Conservation (phyloP, 2,329 filamentous ascomycete species). For the Apiospora rasikravindrae region DNA sequence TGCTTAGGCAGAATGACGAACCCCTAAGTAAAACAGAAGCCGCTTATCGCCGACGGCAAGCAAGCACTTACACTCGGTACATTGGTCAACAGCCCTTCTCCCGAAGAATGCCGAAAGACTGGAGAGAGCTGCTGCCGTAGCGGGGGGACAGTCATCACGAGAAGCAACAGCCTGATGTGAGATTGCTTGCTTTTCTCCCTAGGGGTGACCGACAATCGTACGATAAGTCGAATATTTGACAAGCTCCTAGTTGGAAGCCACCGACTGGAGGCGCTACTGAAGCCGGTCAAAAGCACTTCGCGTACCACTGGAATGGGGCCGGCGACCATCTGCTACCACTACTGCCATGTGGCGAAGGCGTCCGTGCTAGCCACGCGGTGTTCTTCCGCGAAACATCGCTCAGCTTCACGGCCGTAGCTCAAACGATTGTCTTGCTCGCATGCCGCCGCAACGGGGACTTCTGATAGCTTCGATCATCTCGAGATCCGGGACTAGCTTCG, state of each 20-base stretch:
- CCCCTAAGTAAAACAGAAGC: too few species aligned
- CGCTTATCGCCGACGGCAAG: not conserved
- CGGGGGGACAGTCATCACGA: not conserved
- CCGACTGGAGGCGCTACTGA: not conserved
- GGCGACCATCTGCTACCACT: not conserved
- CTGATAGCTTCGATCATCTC: not conserved
- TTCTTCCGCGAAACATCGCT: not conserved
- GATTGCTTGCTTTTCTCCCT: not conserved
- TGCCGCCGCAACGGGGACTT: not conserved
- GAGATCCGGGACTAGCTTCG: not conserved
- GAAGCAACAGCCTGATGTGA: not conserved
- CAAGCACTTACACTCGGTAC: not conserved
- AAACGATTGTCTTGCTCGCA: slow-evolving; percentile 8
- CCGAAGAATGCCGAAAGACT: not conserved
- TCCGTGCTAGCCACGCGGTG: not conserved
- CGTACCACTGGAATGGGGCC: not conserved
- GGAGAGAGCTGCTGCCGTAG: not conserved
- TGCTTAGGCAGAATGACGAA: not conserved
- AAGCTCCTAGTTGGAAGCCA: slow-evolving; percentile 1
- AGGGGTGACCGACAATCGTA: not conserved
- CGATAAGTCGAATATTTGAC: not conserved
- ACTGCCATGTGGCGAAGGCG: not conserved
- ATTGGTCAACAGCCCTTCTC: not conserved
- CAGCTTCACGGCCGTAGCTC: not conserved
- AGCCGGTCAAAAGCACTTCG: not conserved